Conservation (phyloP, 1,284 basidiomycete genomes). For the Exobasidium cylindrosporum region DNA sequence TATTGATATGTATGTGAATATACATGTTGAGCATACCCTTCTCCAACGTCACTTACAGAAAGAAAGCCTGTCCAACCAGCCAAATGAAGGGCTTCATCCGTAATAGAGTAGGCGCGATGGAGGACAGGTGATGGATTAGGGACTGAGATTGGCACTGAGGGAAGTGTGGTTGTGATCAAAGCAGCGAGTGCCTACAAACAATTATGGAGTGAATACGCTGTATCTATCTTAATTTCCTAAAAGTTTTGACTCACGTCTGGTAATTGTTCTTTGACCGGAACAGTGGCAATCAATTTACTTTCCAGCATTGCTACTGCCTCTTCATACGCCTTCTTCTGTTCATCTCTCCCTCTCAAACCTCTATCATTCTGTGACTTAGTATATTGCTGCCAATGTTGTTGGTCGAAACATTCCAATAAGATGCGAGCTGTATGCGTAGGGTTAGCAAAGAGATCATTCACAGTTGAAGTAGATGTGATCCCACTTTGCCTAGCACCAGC, state of each 20-base stretch:
- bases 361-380: background rate
- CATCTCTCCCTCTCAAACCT: background rate
- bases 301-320: background rate
- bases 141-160: background rate
- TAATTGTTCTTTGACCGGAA: background rate
- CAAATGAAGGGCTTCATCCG: slow-evolving; percentile 5
- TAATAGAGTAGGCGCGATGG: background rate
- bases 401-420: background rate
- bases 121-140: background rate
- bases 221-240: no score
- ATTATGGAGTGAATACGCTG: no score
- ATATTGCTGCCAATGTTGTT: background rate
- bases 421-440: background rate
- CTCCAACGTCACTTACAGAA: background rate
- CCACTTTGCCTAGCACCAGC: background rate
- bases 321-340: background rate
- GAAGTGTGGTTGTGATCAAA: background rate
- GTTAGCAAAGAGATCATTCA: background rate
- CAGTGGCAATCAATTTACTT: background rate
- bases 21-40: no score
- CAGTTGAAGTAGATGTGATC: background rate
- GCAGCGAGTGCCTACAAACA: background rate
- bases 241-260: background rate
- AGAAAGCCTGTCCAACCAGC: slow-evolving; percentile 8
- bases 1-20: no score